Evolutionary conservation across 2,329 filamentous ascomycete genomes (phyloP), one percentile per base, ranked within the genome.

Genomic region (Beauveria scarabaeidicola): DNA sequence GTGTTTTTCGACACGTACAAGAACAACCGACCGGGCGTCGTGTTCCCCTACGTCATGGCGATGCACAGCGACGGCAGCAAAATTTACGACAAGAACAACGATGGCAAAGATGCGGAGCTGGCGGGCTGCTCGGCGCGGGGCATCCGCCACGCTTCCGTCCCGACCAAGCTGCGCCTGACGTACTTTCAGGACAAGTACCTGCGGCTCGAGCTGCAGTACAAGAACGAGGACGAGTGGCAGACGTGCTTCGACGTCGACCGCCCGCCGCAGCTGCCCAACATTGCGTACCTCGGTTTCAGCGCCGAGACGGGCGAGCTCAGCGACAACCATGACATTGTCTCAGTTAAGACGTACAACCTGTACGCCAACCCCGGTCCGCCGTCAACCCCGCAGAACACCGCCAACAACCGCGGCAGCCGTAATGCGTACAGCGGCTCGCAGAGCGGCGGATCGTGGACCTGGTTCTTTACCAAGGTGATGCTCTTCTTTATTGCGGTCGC

Each of bases 1-100:
- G 82, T 99, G 74, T 97, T 97, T 78, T 84, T 99, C 77, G 94
- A 99, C 73, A 99, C 94, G 48, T 99, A 99, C 82, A 99, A 99
- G 85, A 99, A 99, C 80, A 96, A 97, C 78, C 86, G 94, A 15
- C 93, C 94, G 0, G 94, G 94, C 47, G 88, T 91, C 46, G 89
- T 96, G 51, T 99, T 99, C 76, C 94, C 94, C 54, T 97, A 96
- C 71, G 88, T 99, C 69, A 97, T 97, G 92, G 93, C 92, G 63
- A 97, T 97, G 94, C 81, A 91, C 66, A 94, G 94, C 62, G 94
- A 99, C 72, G 93, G 94, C 63, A 80, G 91, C 71, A 96, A 88
- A 7, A 72, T 79, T 15, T 99, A 99, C 76, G 91, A 97, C 78
- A 91, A 97, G 78, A 86, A 87, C 67, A 92, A 92, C 69, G 94